These are phyloP conservation scores for Cutaneotrichosporon dermatis DNA, from an alignment of 1,284 basidiomycete species.

Conservation along the genomic window DNA sequence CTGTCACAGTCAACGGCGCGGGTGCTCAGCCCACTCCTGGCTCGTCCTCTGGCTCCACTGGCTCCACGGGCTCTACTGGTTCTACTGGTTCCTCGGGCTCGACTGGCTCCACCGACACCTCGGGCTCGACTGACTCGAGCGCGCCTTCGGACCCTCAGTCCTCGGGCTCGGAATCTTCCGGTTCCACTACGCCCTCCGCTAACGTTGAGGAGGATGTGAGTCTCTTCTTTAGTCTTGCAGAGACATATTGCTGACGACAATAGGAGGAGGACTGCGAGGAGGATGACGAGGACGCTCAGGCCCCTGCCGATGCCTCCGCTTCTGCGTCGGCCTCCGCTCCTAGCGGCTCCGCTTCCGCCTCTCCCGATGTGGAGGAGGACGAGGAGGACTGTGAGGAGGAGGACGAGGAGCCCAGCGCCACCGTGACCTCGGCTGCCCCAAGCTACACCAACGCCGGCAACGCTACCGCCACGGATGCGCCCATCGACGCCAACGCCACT, in stretches of 20 bases:
- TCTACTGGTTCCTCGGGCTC: neutral
- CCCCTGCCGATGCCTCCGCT: too few species aligned
- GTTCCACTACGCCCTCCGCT: neutral
- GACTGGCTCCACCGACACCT: constrained; percentile 42
- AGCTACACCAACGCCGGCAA: neutral
- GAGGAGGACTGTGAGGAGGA: constrained; percentile 1
- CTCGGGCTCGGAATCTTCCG: neutral
- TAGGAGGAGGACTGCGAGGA: constrained; percentile 2
- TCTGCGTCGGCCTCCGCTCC: too few species aligned
- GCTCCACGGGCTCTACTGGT: constrained; percentile 35
- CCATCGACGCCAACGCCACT: too few species aligned
- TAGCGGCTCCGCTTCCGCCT: too few species aligned
- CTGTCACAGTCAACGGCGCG: constrained; percentile 9
- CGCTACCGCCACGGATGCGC: neutral
- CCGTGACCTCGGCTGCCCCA: too few species aligned
- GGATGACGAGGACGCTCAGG: neutral
- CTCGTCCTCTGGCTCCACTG: constrained; percentile 35
- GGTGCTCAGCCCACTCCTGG: neutral
- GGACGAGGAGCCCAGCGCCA: constrained; percentile 3
- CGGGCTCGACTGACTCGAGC: constrained; percentile 27
- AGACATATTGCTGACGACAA: neutral
- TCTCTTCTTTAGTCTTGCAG: too few species aligned
- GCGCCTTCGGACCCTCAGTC: too few species aligned
- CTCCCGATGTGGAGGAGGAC: constrained; percentile 9
- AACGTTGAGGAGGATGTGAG: neutral